Evolutionary conservation across 140 eudicot genomes (phyloP), one percentile per base, ranked within the genome.

Genomic region (Bidens hawaiensis): DNA sequence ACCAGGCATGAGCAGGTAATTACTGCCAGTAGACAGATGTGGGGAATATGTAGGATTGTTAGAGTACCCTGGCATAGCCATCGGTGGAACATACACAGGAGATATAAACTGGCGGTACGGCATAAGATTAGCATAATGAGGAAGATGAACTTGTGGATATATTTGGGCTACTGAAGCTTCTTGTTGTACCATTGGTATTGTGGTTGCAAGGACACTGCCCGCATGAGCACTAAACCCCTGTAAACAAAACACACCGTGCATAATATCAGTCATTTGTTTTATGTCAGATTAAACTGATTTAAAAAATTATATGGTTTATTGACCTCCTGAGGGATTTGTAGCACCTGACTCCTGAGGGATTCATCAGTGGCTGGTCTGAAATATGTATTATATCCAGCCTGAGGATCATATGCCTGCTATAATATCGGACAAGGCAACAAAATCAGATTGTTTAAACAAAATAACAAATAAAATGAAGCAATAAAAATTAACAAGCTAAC

Each of bases 61-160:
- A 15, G 96, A 77, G 78, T 81, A 90, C 34, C 94, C 90, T 11
- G 90, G 94, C 79, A 86, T 79, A 13, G 81, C 90, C 85, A 90
- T 87, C 59, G 94, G 97, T 8, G 97, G 97, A 47, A 90, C 95
- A 55, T 86, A 90, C 2, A 90, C 76, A 24, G 95, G 97, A 62
- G 97, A 76, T 26, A 87, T 17, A 47, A 72, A 82, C 68, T 90
- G 97, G 59, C 94, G 97, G 23, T 81, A 87, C 10, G 90, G 95
- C 94, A 86, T 83, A 0, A 80, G 67, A 64, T 87, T 87, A n/a
- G 94, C 81, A 64, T 47, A 89, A 78, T 75, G 96, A 22, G 90
- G 78, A 58, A 85, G 68, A 43, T 90, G 97, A 42, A 90, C 81
- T 65, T 79, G 97, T 5, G 97, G 90, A 66, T 86, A 87, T 90